phyloP scores from a whole-genome alignment of 2,329 filamentous ascomycete species.

The Bipolaris sorokiniana region DNA sequence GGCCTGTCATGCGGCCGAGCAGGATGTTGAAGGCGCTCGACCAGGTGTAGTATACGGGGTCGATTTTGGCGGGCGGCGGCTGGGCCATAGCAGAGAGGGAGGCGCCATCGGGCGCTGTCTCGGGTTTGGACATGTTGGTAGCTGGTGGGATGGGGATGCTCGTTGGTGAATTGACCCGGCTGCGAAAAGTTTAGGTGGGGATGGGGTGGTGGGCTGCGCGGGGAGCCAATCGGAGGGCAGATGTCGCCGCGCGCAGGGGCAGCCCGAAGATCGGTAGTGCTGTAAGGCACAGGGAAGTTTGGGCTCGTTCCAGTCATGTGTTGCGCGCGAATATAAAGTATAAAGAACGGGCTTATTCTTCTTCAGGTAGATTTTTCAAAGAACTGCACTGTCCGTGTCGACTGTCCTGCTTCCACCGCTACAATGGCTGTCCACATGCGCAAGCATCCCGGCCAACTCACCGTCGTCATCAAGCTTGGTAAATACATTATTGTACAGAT shows the following conservation, averaged over 20 bases:
- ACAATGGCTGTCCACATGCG: constrained; percentile 50
- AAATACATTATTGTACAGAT: constrained; percentile 43
- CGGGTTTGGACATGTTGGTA: constrained; percentile 35
- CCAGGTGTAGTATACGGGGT: constrained; percentile 64
- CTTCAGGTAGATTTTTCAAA: no score
- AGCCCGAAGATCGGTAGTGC: constrained; percentile 20
- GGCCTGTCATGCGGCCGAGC: constrained; percentile 61
- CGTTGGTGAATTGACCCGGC: constrained; percentile 18
- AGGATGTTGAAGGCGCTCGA: constrained; percentile 86
- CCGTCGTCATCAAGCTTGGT: constrained; percentile 89
- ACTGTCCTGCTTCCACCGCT: not conserved
- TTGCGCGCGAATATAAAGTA: constrained; percentile 8
- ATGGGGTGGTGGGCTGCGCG: constrained; percentile 16
- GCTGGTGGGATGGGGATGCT: not conserved
- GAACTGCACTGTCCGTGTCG: not conserved
- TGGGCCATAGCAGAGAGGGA: constrained; percentile 29
- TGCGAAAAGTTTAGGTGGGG: constrained; percentile 29
- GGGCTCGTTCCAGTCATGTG: constrained; percentile 26
- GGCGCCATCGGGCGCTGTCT: constrained; percentile 37
- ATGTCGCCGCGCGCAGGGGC: constrained; percentile 15
- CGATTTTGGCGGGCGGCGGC: constrained; percentile 34
- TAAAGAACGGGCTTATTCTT: not conserved
- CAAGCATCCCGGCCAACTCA: constrained; percentile 64
- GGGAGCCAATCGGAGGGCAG: constrained; percentile 34
- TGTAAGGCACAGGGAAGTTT: constrained; percentile 11